These are phyloP conservation scores for Fraxinus floribunda DNA, from an alignment of 305 asterid genomes.

Conservation along the genomic window DNA sequence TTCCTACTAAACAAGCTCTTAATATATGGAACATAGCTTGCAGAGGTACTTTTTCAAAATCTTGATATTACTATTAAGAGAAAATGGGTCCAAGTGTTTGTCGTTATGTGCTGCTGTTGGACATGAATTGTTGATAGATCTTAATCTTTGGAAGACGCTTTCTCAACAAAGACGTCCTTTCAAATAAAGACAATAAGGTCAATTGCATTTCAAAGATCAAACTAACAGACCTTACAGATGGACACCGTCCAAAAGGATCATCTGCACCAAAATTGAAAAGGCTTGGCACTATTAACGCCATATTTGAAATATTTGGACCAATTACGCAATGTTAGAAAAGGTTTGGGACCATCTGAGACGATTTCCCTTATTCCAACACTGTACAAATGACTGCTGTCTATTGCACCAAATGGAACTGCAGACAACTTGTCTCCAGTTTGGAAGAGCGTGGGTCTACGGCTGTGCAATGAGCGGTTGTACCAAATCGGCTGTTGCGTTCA, in stretches of 20 bases:
- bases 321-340: not conserved
- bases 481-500: constrained; percentile 4
- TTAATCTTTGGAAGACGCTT: too few relatives aligned
- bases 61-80: not conserved
- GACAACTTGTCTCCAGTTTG: not conserved
- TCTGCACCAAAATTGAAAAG: not conserved
- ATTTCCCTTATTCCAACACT: not conserved
- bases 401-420: not conserved
- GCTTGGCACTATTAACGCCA: not conserved
- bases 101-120: not conserved
- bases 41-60: not conserved
- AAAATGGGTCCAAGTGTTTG: not conserved
- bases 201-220: too few relatives aligned
- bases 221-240: not conserved
- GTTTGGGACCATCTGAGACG: not conserved
- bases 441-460: not conserved
- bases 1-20: too few relatives aligned
- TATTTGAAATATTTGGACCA: not conserved
- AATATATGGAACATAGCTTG: not conserved
- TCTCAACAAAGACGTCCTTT: not conserved
- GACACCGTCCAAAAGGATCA: not conserved
- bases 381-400: not conserved
- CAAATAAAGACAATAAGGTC: not conserved
- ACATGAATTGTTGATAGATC: not conserved
- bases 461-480: not conserved